Conservation (phyloP, 2,329 filamentous ascomycete genomes). For the Botrytis elliptica region DNA sequence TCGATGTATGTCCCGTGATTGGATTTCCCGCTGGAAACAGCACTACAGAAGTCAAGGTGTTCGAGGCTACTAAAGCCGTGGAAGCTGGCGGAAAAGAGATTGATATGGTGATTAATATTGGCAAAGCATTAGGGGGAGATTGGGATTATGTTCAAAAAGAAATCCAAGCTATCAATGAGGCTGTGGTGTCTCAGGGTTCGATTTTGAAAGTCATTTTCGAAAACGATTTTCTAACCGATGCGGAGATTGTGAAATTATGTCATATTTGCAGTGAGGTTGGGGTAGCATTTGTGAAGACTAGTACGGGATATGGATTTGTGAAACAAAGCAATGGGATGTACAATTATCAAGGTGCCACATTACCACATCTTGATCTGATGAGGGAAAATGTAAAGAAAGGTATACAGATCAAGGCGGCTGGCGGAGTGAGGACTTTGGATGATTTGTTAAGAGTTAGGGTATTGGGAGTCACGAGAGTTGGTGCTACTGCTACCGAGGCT, state of each 20-base stretch:
- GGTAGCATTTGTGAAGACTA: conserved; percentile 61
- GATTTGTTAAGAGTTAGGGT: conserved; percentile 54
- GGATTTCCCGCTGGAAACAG: conserved; percentile 61
- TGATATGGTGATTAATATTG: conserved; percentile 62
- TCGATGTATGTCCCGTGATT: conserved; percentile 56
- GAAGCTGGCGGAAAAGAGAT: conserved; percentile 52
- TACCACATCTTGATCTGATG: conserved; percentile 55
- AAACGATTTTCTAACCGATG: conserved; percentile 53
- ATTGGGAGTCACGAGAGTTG: conserved; percentile 55
- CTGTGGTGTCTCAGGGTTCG: conserved; percentile 45
- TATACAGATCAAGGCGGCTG: conserved; percentile 58
- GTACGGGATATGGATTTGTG: conserved; percentile 60
- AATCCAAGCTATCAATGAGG: conserved; percentile 50
- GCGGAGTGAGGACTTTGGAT: conserved; percentile 56
- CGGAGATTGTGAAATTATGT: conserved; percentile 53
- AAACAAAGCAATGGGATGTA: conserved; percentile 53
- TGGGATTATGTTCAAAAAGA: conserved; percentile 57
- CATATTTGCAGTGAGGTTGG: conserved; percentile 51
- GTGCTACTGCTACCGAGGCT: conserved; percentile 53
- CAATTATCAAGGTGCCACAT: conserved; percentile 53
- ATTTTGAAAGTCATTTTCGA: conserved; percentile 62
- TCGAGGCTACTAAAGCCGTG: conserved; percentile 51
- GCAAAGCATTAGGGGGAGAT: conserved; percentile 55
- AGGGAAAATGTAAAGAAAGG: conserved; percentile 43
- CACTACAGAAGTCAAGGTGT: conserved; percentile 53